Evolutionary conservation across 495 filamentous ascomycete species (phyloP), one percentile per base, ranked within the genome.

Genomic region (Penicillium parvum): DNA sequence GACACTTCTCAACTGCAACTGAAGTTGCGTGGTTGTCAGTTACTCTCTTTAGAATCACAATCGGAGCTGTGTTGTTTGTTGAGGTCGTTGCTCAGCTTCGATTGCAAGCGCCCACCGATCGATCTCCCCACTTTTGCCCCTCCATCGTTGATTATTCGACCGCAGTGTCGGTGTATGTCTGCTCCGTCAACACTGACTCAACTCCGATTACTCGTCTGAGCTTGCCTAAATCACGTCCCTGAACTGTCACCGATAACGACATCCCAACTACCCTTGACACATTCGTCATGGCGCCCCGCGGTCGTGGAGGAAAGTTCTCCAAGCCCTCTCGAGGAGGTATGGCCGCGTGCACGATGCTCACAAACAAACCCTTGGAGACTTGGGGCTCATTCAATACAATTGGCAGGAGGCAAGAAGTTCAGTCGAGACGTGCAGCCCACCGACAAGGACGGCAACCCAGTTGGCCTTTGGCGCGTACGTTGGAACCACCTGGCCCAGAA

Each of bases 261-360:
- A n/a, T 32, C n/a, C 26, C 26, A 10, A 28, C 14, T 3, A 20
- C 2, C 11, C 12, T 40, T 23, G 9, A 32, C 37, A 35, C n/a
- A 28, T 29, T 45, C 45, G 60, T 46, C 14, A 74, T 74, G 71
- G 61, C 71, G 12, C 71, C 68, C 42, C 68, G 70, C 44, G 88
- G 88, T 55, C 83, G 90, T 53, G 89, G 85, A 51, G 88, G 88
- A 65, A 98, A 96, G 70, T 96, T 90, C 64, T 84, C 78, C 68
- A 98, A 98, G 73, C 88, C 85, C 47, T 86, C 84, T 41, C 78
- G 92, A 69, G 92, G 92, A 73, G 88, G 90, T 90, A 72, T 50
- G 79, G 63, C 47, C 20, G 48, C 40, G 33, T 39, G 40, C 42
- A 32, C 46, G 17, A 16, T 19, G 20, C 25, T 38, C 12, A 37